Conservation (phyloP, 129 eudicot genomes). For the Helianthus annuus region DNA sequence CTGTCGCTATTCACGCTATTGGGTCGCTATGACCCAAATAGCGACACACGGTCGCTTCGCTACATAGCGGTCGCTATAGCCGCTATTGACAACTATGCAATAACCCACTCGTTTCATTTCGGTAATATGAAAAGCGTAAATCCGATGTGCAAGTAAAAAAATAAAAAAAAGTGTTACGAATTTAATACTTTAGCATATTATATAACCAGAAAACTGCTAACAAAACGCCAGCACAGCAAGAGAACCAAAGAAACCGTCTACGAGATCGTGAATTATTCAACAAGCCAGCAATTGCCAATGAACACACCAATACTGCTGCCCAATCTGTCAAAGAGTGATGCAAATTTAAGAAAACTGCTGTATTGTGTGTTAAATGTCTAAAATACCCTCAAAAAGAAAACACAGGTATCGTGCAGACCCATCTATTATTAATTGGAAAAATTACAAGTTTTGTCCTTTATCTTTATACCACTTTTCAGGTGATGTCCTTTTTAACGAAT, state of each 20-base stretch:
- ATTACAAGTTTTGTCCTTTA: no score
- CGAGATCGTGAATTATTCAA: slow-evolving; percentile 55
- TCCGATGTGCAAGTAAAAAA: not conserved
- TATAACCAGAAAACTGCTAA: slow-evolving; percentile 82
- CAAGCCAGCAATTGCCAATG: slow-evolving; percentile 60
- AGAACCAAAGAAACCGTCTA: slow-evolving; percentile 69
- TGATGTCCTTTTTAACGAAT: no score
- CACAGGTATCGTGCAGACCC: not conserved
- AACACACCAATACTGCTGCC: slow-evolving; percentile 70
- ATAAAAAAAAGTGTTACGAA: not conserved
- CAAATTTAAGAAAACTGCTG: slow-evolving; percentile 1
- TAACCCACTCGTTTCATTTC: not conserved
- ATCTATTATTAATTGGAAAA: not conserved
- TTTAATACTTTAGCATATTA: slow-evolving; percentile 65
- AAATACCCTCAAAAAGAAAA: not conserved
- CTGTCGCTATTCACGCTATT: no score
- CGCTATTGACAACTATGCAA: no score
- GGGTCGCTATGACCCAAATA: no score
- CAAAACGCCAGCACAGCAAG: slow-evolving; percentile 57
- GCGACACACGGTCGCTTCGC: no score
- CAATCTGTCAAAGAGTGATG: slow-evolving; percentile 47
- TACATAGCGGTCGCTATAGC: no score
- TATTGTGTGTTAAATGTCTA: not conserved
- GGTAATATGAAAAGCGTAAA: slow-evolving; percentile 5
- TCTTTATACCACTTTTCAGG: no score